Evolutionary conservation across 2,329 filamentous ascomycete genomes (phyloP).

Genomic region (Diaporthe ampelina): DNA sequence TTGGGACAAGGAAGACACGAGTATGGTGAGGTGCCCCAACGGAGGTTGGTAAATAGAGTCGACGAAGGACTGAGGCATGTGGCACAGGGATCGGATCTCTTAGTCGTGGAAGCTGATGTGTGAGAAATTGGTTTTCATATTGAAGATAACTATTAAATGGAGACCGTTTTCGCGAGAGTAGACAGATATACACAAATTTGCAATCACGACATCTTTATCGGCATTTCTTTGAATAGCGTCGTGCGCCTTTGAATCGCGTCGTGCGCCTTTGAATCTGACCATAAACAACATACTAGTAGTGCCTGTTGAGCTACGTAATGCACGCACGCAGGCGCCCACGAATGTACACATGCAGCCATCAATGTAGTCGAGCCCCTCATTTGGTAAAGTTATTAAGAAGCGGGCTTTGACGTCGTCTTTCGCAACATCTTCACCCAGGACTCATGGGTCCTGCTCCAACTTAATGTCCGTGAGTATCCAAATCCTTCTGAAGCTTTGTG

Average conservation of each 20-base stretch:
- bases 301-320: background rate
- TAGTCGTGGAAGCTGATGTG: background rate
- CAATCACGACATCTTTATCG: background rate
- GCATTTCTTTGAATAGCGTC: background rate
- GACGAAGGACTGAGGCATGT: background rate
- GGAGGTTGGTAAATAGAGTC: conserved; percentile 7
- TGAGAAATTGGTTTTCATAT: background rate
- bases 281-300: background rate
- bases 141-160: background rate
- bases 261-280: background rate
- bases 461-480: no score
- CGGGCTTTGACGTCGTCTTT: no score
- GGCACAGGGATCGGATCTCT: background rate
- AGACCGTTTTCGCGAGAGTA: background rate
- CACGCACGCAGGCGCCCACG: background rate
- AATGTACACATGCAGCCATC: no score
- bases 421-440: no score
- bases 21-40: background rate
- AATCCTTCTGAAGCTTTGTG: no score
- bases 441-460: no score
- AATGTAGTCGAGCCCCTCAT: no score
- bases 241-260: background rate
- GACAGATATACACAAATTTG: background rate
- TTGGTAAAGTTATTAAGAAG: no score
- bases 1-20: background rate